phyloP scores from a whole-genome alignment of 306 rosid species.

The Ammopiptanthus mongolicus region DNA sequence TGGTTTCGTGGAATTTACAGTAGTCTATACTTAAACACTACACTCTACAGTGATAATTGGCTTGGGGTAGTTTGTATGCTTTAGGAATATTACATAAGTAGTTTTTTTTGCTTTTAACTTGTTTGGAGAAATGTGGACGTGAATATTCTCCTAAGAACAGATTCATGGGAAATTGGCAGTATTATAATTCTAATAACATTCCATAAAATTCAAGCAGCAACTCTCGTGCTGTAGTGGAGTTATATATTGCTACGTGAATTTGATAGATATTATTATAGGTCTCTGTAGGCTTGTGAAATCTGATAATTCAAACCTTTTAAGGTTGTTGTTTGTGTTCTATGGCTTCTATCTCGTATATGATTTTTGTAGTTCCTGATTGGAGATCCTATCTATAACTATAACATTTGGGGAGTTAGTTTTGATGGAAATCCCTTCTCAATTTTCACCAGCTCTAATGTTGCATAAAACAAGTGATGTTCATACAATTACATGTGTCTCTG shows the following conservation, averaged over 20 bases:
- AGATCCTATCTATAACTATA: not conserved
- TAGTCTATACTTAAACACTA: no score
- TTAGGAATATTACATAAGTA: not conserved
- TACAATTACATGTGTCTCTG: not conserved
- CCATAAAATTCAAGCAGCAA: not conserved
- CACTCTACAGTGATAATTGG: not conserved
- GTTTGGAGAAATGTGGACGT: not conserved
- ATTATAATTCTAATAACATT: not conserved
- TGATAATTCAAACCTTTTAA: no score
- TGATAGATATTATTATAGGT: not conserved
- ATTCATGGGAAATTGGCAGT: not conserved
- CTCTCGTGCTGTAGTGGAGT: not conserved
- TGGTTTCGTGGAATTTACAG: constrained; percentile 4
- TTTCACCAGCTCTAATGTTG: not conserved
- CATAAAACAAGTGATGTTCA: no score
- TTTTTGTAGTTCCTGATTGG: not conserved
- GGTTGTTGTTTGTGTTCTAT: no score
- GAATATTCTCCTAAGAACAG: not conserved
- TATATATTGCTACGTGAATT: not conserved
- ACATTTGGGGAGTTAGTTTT: not conserved
- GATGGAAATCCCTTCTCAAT: not conserved
- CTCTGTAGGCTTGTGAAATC: not conserved
- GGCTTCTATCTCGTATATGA: not conserved
- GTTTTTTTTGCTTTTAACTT: not conserved
- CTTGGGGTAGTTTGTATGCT: not conserved